These are phyloP conservation scores for Moesziomyces parantarcticus DNA, from an alignment of 1,284 basidiomycete species.

Conservation along the genomic window DNA sequence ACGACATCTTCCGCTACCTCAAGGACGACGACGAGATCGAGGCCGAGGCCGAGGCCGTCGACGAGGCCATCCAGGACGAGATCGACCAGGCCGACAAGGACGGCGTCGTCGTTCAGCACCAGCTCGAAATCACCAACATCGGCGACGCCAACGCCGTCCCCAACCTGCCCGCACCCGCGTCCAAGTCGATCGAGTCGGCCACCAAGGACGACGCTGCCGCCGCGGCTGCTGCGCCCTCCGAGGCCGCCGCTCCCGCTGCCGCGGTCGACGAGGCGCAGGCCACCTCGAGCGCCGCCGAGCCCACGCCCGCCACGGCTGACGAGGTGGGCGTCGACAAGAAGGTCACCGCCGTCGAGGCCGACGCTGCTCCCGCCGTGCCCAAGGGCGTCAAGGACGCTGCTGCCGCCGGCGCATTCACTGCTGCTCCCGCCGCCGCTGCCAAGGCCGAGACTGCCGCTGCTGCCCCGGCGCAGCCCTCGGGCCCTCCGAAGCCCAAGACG, in stretches of 20 bases:
- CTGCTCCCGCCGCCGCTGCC: slow-evolving; percentile 55
- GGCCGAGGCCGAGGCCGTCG: slow-evolving; percentile 47
- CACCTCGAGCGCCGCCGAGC: slow-evolving; percentile 38
- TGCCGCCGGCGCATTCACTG: slow-evolving; percentile 31
- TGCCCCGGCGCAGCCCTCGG: slow-evolving; percentile 56
- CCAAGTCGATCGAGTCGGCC: slow-evolving; percentile 45
- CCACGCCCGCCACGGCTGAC: slow-evolving; percentile 29
- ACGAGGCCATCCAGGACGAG: slow-evolving; percentile 47
- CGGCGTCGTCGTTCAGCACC: slow-evolving; percentile 41
- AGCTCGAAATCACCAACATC: slow-evolving; percentile 54
- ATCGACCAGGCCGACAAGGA: slow-evolving; percentile 43
- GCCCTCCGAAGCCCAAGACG: slow-evolving; percentile 63
- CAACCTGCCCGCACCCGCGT: slow-evolving; percentile 43
- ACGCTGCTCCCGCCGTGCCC: slow-evolving; percentile 52
- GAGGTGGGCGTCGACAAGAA: slow-evolving; percentile 60
- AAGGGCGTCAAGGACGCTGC: slow-evolving; percentile 32
- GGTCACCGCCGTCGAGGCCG: slow-evolving; percentile 45
- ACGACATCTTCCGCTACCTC: slow-evolving; percentile 99
- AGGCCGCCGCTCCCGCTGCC: slow-evolving; percentile 13
- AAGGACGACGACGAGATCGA: slow-evolving; percentile 89
- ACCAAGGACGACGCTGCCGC: slow-evolving; percentile 5
- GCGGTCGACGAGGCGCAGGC: slow-evolving; percentile 27
- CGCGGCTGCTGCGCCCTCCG: slow-evolving; percentile 2
- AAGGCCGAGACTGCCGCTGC: slow-evolving; percentile 42
- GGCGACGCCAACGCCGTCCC: slow-evolving; percentile 51